A percentile compares a stretch with the other conserved stretches of the same genome.
Evolutionary conservation across 78 protist species (phyloP).

Genomic region (Isochrysis galbana): DNA sequence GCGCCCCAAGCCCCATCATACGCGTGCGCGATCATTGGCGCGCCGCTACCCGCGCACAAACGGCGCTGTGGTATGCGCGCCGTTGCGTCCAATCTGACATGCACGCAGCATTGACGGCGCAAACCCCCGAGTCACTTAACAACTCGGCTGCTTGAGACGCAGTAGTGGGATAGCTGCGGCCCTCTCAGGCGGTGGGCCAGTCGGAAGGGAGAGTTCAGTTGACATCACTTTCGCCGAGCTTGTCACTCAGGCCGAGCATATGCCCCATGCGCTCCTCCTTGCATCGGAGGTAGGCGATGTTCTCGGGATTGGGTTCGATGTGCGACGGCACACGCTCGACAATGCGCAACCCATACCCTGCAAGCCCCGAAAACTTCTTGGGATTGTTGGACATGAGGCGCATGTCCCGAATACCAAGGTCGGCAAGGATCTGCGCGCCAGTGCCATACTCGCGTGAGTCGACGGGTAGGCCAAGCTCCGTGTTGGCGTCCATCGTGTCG

Average conservation of each 20-base stretch:
- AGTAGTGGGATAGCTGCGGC: too few species aligned
- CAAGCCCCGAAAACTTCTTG: neutral
- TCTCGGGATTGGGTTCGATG: neutral
- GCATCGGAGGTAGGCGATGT: neutral
- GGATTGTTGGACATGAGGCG: constrained; percentile 26
- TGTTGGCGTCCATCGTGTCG: constrained; percentile 11
- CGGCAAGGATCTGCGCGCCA: constrained; percentile 20
- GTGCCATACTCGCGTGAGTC: constrained; percentile 21
- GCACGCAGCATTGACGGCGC: too few species aligned
- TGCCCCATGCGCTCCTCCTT: constrained; percentile 16
- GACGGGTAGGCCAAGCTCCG: neutral
- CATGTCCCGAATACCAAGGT: neutral
- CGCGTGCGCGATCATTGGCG: too few species aligned
- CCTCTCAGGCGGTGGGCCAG: too few species aligned
- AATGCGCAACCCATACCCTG: neutral
- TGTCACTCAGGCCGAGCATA: neutral
- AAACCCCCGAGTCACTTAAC: too few species aligned
- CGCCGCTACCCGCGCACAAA: too few species aligned
- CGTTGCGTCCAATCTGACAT: too few species aligned
- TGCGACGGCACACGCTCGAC: constrained; percentile 10
- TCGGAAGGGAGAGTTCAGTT: too few species aligned
- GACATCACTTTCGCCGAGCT: too few species aligned
- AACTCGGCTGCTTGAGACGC: too few species aligned
- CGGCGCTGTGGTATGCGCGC: too few species aligned
- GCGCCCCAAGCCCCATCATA: too few species aligned